A percentile compares a stretch with the other conserved stretches of the same genome.
Conservation (phyloP, 768 basidiomycete genomes). For the Butyriboletus loyo region DNA sequence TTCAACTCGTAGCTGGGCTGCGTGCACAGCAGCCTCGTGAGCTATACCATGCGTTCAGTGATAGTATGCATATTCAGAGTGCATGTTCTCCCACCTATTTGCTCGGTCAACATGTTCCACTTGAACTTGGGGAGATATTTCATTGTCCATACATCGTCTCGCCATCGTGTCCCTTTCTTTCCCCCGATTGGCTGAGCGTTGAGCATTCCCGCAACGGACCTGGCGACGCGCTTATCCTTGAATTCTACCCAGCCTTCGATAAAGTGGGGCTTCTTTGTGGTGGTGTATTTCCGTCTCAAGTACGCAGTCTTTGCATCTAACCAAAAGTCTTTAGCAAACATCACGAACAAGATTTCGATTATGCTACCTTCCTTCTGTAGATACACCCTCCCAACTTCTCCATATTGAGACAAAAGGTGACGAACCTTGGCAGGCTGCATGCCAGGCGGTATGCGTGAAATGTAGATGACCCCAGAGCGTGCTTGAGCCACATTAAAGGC, state of each 20-base stretch:
- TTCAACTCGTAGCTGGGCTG: constrained; percentile 88
- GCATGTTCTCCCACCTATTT: constrained; percentile 77
- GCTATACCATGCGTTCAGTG: constrained; percentile 46
- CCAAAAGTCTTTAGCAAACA: not conserved
- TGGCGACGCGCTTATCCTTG: constrained; percentile 87
- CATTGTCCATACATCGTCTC: constrained; percentile 99
- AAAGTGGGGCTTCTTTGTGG: constrained; percentile 83
- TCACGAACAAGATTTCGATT: not conserved
- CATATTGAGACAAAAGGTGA: constrained; percentile 86
- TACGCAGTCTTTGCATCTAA: constrained; percentile 87
- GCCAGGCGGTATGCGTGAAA: constrained; percentile 94
- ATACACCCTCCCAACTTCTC: constrained; percentile 90
- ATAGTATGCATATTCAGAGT: not conserved
- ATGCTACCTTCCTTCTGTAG: constrained; percentile 84
- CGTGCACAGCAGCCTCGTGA: constrained; percentile 86
- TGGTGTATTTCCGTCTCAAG: constrained; percentile 73
- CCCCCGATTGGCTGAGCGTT: constrained; percentile 96
- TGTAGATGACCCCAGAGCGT: constrained; percentile 85
- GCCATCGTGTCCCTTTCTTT: constrained; percentile 85
- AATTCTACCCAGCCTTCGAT: constrained; percentile 99
- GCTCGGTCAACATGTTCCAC: constrained; percentile 98
- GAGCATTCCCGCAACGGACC: constrained; percentile 89
- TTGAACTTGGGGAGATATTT: constrained; percentile 97
- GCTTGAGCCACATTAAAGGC: constrained; percentile 72
- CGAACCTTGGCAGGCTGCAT: constrained; percentile 97